Conservation (phyloP, 176 grass and related monocot genomes). For the Bolboschoenus planiculmis region DNA sequence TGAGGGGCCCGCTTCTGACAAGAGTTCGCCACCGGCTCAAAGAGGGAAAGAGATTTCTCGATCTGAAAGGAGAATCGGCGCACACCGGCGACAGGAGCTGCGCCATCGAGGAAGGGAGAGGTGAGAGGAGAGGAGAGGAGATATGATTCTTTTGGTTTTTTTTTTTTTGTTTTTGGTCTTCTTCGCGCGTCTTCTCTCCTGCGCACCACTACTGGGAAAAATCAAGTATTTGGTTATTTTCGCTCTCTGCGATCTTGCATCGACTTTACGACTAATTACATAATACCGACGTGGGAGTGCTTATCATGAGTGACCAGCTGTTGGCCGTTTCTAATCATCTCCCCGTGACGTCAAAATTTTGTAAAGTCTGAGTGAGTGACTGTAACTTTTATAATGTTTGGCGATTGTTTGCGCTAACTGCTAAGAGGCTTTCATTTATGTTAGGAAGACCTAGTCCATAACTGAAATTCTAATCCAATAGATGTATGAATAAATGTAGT, state of each 20-base stretch:
- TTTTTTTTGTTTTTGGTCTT: neutral
- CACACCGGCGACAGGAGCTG: slow-evolving; percentile 20
- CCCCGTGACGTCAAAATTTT: neutral
- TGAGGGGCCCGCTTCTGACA: neutral
- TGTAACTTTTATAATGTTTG: neutral
- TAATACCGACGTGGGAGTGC: neutral
- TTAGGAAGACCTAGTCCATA: neutral
- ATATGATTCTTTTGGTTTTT: neutral
- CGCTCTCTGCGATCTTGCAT: neutral
- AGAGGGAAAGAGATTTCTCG: slow-evolving; percentile 9
- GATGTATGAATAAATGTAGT: no score
- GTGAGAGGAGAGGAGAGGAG: slow-evolving; percentile 1
- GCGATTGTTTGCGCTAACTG: no score
- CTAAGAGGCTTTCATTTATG: neutral
- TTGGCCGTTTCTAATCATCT: neutral
- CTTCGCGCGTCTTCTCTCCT: neutral
- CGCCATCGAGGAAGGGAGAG: neutral
- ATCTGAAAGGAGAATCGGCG: slow-evolving; percentile 13
- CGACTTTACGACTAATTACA: neutral
- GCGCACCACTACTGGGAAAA: neutral
- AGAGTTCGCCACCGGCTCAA: slow-evolving; percentile 17
- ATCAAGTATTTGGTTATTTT: neutral
- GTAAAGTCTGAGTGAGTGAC: neutral
- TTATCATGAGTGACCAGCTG: neutral
- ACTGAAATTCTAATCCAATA: neutral